Conservation (phyloP, 2,329 filamentous ascomycete species). For the Epichloe uncinata region DNA sequence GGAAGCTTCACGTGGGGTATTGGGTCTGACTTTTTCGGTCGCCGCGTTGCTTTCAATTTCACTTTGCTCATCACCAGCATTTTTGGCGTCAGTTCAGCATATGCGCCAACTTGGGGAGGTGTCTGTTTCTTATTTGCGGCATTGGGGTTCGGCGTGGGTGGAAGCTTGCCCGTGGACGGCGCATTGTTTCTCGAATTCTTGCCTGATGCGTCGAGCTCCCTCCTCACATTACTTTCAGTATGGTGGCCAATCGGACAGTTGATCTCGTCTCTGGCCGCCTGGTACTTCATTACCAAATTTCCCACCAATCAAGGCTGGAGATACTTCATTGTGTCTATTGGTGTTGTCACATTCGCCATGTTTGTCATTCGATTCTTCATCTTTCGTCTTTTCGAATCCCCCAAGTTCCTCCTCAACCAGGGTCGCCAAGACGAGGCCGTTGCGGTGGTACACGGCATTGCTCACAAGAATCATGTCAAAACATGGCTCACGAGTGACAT, state of each 20-base stretch:
- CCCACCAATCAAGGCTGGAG: conserved; percentile 63
- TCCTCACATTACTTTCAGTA: conserved; percentile 67
- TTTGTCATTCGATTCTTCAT: conserved; percentile 66
- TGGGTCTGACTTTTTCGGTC: conserved; percentile 63
- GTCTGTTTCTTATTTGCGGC: conserved; percentile 47
- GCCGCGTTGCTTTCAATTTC: conserved; percentile 67
- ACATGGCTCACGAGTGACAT: conserved; percentile 68
- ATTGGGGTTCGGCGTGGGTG: conserved; percentile 56
- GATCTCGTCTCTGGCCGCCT: conserved; percentile 56
- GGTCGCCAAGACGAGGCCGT: conserved; percentile 69
- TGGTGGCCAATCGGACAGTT: conserved; percentile 83
- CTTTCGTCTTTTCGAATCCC: conserved; percentile 69
- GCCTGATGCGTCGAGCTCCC: conserved; percentile 57
- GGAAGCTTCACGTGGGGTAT: conserved; percentile 74
- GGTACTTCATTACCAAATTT: conserved; percentile 61
- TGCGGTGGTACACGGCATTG: conserved; percentile 65
- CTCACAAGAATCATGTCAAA: conserved; percentile 53
- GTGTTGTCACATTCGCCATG: conserved; percentile 61
- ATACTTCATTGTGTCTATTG: conserved; percentile 57
- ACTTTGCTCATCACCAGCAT: conserved; percentile 63
- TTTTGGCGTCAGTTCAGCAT: conserved; percentile 61
- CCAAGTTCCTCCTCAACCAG: conserved; percentile 67
- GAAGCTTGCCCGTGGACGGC: conserved; percentile 67
- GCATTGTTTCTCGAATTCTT: conserved; percentile 76
- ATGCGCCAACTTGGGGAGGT: conserved; percentile 50